Base-by-base conservation (phyloP, 805 yeast genomes). In the Yamadazyma takamatsuzukensis region DNA sequence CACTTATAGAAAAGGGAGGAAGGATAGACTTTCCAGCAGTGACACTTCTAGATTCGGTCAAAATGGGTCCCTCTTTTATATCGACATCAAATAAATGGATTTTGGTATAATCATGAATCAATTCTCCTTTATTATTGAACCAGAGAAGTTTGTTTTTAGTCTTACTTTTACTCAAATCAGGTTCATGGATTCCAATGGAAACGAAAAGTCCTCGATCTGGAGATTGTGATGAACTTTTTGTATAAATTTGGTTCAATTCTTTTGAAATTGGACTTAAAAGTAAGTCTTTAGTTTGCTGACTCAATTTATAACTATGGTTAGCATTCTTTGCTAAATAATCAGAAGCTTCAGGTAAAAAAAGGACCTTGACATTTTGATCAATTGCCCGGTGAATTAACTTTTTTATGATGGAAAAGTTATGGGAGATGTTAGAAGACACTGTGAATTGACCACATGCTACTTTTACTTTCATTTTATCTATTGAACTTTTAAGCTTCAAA, bases 331-430 rank as follows among this genome's bases (percentile, higher is more conserved):
- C 80, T 24, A 90, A 70, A 54, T 87, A 90, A 54, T 90, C 97
- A 4, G 93, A 72, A 0, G 97, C 97, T 54, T 90, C 98, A 2
- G 97, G 97, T 27, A 90, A 70, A 50, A 93, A 87, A 4, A 93
- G 64, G 3, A 86, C 76, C 41, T 72, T 67, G 10, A 83, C 88
- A 3, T 80, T 73, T 11, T 68, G 52, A 2, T 58, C 59, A 0
- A 82, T 71, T 0, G 97, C 95, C 32, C 66, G 57, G n/a, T 60
- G 53, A 12, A 90, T 78, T 22, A 89, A 63, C 18, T 64, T 64
- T 9, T 73, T 68, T 0, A 80, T 94, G 1, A 68, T 59, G 6
- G 60, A 46, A 4, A 85, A 79, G 45, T 90, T 90, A 15, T 65
- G 68, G 2, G 57, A 49, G 16, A 87, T 54, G 23, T 72, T 73